phyloP scores from a whole-genome alignment of 1,139 yeast genomes.

The Williopsis jadinii region DNA sequence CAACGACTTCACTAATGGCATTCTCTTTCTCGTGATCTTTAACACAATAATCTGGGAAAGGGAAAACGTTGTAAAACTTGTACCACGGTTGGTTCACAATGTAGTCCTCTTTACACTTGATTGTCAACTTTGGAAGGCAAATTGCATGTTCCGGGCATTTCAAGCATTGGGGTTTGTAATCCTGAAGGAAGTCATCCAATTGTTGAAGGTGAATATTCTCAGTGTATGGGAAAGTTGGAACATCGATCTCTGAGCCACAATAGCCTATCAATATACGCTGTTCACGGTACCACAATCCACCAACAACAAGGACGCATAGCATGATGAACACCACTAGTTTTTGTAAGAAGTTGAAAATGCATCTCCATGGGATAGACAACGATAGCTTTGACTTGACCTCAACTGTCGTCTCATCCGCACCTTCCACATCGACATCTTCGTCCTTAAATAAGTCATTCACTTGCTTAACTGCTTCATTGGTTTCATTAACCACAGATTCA shows the following conservation, averaged over 20 bases:
- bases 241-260: conserved; percentile 53
- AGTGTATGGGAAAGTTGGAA: conserved; percentile 22
- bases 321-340: conserved; percentile 12
- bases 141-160: conserved; percentile 79
- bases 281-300: conserved; percentile 56
- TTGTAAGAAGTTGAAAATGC: conserved; percentile 15
- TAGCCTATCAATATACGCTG: conserved; percentile 55
- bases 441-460: conserved; percentile 18
- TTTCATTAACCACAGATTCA: conserved; percentile 21
- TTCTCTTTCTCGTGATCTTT: conserved; percentile 72
- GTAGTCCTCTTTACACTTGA: conserved; percentile 69
- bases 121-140: conserved; percentile 53
- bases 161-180: conserved; percentile 54
- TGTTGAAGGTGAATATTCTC: conserved; percentile 16
- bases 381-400: conserved; percentile 1
- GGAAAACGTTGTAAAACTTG: conserved; percentile 48
- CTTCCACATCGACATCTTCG: conserved; percentile 3
- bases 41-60: conserved; percentile 60
- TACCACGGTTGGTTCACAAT: conserved; percentile 49
- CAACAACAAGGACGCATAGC: conserved; percentile 22
- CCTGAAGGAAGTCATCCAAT: conserved; percentile 15
- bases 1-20: conserved; percentile 58
- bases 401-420: not conserved
- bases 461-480: conserved; percentile 23
- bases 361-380: conserved; percentile 6